These are phyloP conservation scores for Calonectria montana DNA, from an alignment of 2,329 filamentous ascomycete species.

Conservation along the genomic window DNA sequence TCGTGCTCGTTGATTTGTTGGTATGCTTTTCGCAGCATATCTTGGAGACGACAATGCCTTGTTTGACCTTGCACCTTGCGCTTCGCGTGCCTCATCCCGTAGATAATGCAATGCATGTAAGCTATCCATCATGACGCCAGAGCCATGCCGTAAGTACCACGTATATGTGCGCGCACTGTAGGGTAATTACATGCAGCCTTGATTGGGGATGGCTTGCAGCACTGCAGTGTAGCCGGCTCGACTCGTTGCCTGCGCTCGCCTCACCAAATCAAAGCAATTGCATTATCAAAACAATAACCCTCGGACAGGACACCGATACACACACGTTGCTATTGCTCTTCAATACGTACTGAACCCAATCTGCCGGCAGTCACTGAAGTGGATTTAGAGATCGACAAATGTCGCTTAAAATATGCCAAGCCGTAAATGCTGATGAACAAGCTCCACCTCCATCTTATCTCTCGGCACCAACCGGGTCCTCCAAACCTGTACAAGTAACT, in stretches of 20 bases:
- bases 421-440: neutral
- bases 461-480: neutral
- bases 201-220: slow-evolving; percentile 3
- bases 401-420: neutral
- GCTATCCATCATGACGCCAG: neutral
- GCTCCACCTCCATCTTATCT: neutral
- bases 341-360: neutral
- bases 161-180: slow-evolving; percentile 2
- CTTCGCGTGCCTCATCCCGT: neutral
- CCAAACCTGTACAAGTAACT: neutral
- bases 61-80: neutral
- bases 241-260: neutral
- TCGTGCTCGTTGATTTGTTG: neutral
- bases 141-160: neutral
- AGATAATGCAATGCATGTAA: slow-evolving; percentile 9
- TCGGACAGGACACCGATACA: neutral
- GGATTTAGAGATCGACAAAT: neutral
- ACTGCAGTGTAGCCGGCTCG: neutral
- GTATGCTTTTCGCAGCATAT: neutral
- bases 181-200: neutral
- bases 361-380: neutral
- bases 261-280: neutral
- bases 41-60: neutral
- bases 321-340: neutral
- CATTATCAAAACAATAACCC: slow-evolving; percentile 8